Percentiles rank a stretch among this genome's conserved stretches.
phyloP scores from a whole-genome alignment of 2,329 filamentous ascomycete genomes.

The Trichoderma hamatum region DNA sequence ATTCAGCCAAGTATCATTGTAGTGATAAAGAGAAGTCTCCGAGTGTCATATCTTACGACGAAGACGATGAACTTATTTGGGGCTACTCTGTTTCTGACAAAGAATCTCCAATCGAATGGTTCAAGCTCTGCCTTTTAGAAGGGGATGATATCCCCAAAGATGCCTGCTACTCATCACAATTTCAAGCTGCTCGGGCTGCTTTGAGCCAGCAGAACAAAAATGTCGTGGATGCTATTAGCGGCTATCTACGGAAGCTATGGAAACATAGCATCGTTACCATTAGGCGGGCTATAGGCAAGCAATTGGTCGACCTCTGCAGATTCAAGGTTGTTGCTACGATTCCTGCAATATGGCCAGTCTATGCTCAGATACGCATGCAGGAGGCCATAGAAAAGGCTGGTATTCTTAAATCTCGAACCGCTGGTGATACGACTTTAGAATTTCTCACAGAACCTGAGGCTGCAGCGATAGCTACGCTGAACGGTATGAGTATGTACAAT shows the following conservation, averaged over 20 bases:
- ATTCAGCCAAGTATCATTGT: conserved; percentile 29
- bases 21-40: conserved; percentile 41
- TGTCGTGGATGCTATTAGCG: conserved; percentile 35
- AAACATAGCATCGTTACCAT: conserved; percentile 37
- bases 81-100: conserved; percentile 38
- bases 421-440: conserved; percentile 38
- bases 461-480: conserved; percentile 45
- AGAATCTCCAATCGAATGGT: conserved; percentile 41
- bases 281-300: conserved; percentile 30
- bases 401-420: conserved; percentile 36
- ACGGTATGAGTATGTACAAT: conserved; percentile 32
- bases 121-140: conserved; percentile 47
- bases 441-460: conserved; percentile 52
- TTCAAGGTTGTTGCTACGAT: conserved; percentile 48
- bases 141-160: conserved; percentile 35
- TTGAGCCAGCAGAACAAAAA: conserved; percentile 29
- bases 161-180: conserved; percentile 32
- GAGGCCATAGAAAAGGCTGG: conserved; percentile 42
- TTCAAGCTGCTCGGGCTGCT: conserved; percentile 28
- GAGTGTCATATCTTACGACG: conserved; percentile 34
- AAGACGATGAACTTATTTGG: conserved; percentile 31
- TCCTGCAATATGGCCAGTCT: conserved; percentile 51
- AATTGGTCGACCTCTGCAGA: conserved; percentile 31
- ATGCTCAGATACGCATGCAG: conserved; percentile 43
- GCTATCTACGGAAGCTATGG: conserved; percentile 43